Evolutionary conservation across 345 rosid species (phyloP).

Genomic region (Psidium friedrichsthalianum): DNA sequence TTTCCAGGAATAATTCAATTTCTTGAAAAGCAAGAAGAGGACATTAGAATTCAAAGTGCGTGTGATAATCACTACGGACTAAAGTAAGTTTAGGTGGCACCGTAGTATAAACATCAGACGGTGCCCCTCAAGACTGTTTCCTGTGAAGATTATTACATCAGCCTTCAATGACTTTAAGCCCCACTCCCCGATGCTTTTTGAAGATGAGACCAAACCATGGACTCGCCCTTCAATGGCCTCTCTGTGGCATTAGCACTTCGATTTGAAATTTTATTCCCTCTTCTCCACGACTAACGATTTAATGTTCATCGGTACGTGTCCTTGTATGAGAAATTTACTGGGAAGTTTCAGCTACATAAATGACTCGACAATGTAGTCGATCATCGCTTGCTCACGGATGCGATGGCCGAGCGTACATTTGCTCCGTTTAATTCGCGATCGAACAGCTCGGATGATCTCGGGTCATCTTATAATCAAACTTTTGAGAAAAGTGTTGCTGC

Average conservation of each 20-base stretch:
- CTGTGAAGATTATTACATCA: conserved; percentile 3
- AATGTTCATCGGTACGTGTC: not conserved
- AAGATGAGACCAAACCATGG: not conserved
- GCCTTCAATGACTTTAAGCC: conserved; percentile 3
- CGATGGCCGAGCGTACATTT: not conserved
- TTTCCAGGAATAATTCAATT: not conserved
- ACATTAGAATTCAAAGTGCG: not conserved
- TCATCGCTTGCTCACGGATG: not conserved
- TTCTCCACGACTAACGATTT: not conserved
- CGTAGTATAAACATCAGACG: not conserved
- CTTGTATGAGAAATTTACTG: not conserved
- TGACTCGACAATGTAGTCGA: not conserved
- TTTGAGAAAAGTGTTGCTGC: not conserved
- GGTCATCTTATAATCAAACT: not conserved
- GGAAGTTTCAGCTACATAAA: not conserved
- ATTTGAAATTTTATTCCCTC: conserved; percentile 4
- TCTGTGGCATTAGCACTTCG: not conserved
- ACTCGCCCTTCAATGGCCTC: not conserved
- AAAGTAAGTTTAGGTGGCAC: not conserved
- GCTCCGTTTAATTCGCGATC: not conserved
- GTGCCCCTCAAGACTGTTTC: conserved; percentile 4
- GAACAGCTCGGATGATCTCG: not conserved
- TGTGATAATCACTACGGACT: not conserved
- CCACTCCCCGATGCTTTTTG: not conserved
- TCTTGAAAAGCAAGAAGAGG: not conserved